Percentiles rank a stretch among this genome's conserved stretches.
Conservation (phyloP, 148 eudicot genomes). For the Cornus kousa region DNA sequence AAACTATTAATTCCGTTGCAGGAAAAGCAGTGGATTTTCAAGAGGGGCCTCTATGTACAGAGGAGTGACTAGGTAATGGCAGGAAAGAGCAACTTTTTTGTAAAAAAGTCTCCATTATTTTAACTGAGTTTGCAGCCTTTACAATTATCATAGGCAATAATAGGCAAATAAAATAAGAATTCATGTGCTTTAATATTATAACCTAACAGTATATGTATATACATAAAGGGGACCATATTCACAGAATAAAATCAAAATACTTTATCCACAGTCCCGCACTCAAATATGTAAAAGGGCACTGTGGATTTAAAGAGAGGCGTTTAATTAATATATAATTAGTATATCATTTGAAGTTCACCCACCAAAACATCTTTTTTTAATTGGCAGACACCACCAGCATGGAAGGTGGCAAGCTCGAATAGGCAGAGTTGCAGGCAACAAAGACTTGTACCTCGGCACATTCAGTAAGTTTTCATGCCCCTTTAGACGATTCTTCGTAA, state of each 20-base stretch:
- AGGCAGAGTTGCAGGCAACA: conserved; percentile 92
- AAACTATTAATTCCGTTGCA: conserved; percentile 10
- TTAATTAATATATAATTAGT: no score
- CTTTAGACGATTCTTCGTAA: not conserved
- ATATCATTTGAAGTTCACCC: not conserved
- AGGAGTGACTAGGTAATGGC: conserved; percentile 79
- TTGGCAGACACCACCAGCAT: conserved; percentile 82
- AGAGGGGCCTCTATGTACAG: conserved; percentile 90
- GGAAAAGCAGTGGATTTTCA: conserved; percentile 90
- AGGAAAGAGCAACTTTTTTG: conserved; percentile 5
- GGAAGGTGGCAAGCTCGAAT: conserved; percentile 96
- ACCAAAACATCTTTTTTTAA: not conserved
- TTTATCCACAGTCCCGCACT: no score
- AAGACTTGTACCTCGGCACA: conserved; percentile 95
- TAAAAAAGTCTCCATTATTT: conserved; percentile 2
- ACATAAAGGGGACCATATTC: not conserved
- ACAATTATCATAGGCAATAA: conserved; percentile 23
- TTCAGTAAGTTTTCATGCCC: conserved; percentile 49
- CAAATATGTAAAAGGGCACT: no score
- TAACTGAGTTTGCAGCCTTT: conserved; percentile 23
- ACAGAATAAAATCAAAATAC: no score
- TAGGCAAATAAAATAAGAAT: conserved; percentile 2
- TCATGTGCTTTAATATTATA: conserved; percentile 17
- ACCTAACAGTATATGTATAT: not conserved
- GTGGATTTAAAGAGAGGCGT: no score